These are phyloP conservation scores for Boletus eberwhitei DNA, from an alignment of 768 basidiomycete species.

Conservation along the genomic window DNA sequence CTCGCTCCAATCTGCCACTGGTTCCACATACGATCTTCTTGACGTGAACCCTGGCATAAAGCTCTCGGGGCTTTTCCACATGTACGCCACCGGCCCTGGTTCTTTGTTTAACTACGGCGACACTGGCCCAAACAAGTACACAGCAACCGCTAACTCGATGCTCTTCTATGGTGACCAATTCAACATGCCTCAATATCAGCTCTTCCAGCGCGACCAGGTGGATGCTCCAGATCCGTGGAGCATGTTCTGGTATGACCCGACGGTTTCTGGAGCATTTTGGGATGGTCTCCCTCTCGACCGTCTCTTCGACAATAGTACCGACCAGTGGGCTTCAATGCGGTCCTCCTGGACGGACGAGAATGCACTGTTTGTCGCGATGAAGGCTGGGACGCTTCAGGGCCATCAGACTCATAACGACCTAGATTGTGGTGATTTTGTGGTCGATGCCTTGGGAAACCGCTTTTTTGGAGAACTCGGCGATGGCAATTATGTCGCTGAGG, in stretches of 20 bases:
- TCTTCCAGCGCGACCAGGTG: constrained; percentile 88
- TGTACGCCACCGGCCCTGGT: constrained; percentile 82
- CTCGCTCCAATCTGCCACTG: constrained; percentile 80
- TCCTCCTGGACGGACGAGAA: constrained; percentile 88
- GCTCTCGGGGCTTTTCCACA: constrained; percentile 82
- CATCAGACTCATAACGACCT: constrained; percentile 97
- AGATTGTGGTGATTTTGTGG: constrained; percentile 91
- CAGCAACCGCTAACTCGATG: constrained; percentile 87
- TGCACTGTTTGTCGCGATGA: constrained; percentile 84
- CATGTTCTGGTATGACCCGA: constrained; percentile 94
- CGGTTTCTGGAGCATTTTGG: constrained; percentile 88
- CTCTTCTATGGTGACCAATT: constrained; percentile 72
- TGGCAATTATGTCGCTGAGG: constrained; percentile 70
- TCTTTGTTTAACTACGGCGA: constrained; percentile 70
- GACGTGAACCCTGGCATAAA: constrained; percentile 65
- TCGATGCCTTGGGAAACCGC: constrained; percentile 89
- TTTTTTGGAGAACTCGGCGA: constrained; percentile 96
- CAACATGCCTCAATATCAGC: constrained; percentile 67
- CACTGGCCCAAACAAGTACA: constrained; percentile 86
- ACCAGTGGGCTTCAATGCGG: constrained; percentile 90
- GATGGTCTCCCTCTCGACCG: constrained; percentile 77
- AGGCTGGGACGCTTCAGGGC: constrained; percentile 73
- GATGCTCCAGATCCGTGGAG: constrained; percentile 83
- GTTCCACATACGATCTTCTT: constrained; percentile 74
- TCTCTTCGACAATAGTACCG: constrained; percentile 66